A percentile compares a stretch with the other conserved stretches of the same genome.
phyloP scores from a whole-genome alignment of 805 yeast genomes.

The Candida ovalis region DNA sequence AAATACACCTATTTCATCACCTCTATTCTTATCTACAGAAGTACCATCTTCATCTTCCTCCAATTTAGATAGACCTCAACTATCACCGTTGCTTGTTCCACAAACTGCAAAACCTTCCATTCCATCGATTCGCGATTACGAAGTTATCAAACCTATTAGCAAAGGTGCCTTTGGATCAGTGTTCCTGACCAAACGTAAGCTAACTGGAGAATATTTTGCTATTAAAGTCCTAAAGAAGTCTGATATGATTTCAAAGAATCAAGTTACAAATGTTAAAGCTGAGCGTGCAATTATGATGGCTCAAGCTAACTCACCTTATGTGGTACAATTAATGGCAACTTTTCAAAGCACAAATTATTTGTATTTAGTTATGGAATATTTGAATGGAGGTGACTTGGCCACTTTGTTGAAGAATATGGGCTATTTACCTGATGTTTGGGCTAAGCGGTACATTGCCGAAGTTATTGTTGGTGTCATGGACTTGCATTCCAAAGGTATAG shows the following conservation, averaged over 20 bases:
- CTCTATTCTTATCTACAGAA: conserved; percentile 50
- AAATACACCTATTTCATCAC: conserved; percentile 54
- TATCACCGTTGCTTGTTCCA: conserved; percentile 77
- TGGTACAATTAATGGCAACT: conserved; percentile 81
- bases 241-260: conserved; percentile 97
- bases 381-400: conserved; percentile 95
- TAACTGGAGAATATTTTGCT: conserved; percentile 94
- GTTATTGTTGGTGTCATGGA: conserved; percentile 88
- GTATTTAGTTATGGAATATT: conserved; percentile 92
- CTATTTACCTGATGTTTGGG: conserved; percentile 82
- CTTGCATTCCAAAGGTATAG: conserved; percentile 81
- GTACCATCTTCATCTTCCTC: conserved; percentile 20
- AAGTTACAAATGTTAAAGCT: conserved; percentile 87
- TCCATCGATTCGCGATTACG: conserved; percentile 85
- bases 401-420: conserved; percentile 80
- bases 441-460: conserved; percentile 80
- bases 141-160: conserved; percentile 86
- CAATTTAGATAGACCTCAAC: conserved; percentile 50
- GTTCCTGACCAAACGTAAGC: conserved; percentile 72
- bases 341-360: conserved; percentile 86
- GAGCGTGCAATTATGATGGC: conserved; percentile 99
- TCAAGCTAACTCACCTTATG: conserved; percentile 88
- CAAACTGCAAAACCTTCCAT: conserved; percentile 50
- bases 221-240: conserved; percentile 87
- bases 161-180: conserved; percentile 98